Conservation (phyloP, 2,329 filamentous ascomycete genomes). For the Hymenoscyphus repandus region DNA sequence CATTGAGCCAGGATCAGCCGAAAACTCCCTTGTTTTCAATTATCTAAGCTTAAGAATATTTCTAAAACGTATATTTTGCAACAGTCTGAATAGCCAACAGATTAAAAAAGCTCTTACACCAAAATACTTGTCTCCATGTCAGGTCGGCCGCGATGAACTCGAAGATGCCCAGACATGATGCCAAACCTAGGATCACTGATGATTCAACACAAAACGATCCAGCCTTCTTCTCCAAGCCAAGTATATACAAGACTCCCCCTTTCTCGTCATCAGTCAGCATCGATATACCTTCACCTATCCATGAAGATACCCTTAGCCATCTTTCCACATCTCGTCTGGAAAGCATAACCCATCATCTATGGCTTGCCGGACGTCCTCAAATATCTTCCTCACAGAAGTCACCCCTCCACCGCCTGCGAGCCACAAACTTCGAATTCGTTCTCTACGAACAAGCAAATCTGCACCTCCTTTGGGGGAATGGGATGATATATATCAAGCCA, state of each 20-base stretch:
- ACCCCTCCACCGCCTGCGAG: slow-evolving; percentile 30
- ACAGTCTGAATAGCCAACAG: too few relatives aligned
- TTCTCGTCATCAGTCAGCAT: not conserved
- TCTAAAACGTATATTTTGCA: too few relatives aligned
- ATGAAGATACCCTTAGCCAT: not conserved
- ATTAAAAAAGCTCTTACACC: too few relatives aligned
- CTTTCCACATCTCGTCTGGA: slow-evolving; percentile 20
- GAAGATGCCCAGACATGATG: too few relatives aligned
- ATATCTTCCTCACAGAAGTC: slow-evolving; percentile 1
- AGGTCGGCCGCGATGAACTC: too few relatives aligned
- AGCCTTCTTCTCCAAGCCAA: not conserved
- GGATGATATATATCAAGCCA: slow-evolving; percentile 33
- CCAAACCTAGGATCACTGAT: too few relatives aligned
- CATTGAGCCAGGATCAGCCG: too few relatives aligned
- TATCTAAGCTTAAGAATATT: too few relatives aligned
- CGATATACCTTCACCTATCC: not conserved
- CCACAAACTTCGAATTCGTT: slow-evolving; percentile 29
- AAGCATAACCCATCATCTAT: slow-evolving; percentile 10
- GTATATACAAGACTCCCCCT: not conserved
- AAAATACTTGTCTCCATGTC: too few relatives aligned
- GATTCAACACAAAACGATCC: not conserved
- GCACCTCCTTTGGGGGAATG: slow-evolving; percentile 31
- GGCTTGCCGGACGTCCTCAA: slow-evolving; percentile 11
- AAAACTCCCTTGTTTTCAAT: too few relatives aligned
- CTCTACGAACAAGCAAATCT: slow-evolving; percentile 33